A percentile compares a stretch with the other conserved stretches of the same genome.
These are phyloP conservation scores for Theobroma cacao DNA, from an alignment of 345 rosid genomes.

Conservation along the genomic window DNA sequence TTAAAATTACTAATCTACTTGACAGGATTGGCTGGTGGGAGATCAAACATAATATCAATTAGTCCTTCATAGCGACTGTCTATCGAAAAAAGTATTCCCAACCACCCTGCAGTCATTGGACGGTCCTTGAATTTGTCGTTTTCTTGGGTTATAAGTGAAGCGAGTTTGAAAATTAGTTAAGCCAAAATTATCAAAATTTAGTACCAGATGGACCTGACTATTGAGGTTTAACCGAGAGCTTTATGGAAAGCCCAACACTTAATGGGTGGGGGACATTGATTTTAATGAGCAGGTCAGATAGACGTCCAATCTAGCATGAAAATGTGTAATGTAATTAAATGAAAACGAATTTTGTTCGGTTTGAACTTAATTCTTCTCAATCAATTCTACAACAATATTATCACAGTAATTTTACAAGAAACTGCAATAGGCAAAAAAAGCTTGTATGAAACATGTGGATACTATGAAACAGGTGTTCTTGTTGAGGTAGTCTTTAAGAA, in stretches of 20 bases:
- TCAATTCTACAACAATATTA: neutral
- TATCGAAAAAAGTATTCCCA: no score
- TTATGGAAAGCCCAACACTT: neutral
- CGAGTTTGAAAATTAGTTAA: neutral
- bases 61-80: no score
- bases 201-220: neutral
- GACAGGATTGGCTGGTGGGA: no score
- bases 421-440: no score
- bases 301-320: neutral
- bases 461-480: no score
- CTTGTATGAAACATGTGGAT: no score
- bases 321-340: neutral
- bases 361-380: neutral
- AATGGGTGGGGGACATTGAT: neutral
- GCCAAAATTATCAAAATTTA: neutral
- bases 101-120: no score
- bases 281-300: neutral
- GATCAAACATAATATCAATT: no score
- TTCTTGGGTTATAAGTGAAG: neutral
- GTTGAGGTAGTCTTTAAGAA: no score
- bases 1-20: no score
- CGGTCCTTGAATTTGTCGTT: neutral
- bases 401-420: no score
- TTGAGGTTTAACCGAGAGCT: neutral
- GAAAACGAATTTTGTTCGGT: neutral